Percentiles rank a stretch among this genome's conserved stretches.
Conservation (phyloP, 306 rosid species). For the Quercus ilex region DNA sequence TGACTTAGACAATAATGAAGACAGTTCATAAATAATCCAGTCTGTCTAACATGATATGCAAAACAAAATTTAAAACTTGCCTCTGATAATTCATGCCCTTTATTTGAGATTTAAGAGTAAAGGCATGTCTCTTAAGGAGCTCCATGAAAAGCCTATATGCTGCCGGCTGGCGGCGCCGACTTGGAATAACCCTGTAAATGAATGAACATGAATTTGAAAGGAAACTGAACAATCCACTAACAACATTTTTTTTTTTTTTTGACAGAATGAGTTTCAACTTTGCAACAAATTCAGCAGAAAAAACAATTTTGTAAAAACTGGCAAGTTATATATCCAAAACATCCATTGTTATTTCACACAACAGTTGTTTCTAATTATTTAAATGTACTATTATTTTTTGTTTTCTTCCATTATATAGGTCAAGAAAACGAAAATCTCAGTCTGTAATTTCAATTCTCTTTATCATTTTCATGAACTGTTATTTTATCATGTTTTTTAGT, state of each 20-base stretch:
- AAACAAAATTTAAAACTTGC: conserved; percentile 34
- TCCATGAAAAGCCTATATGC: conserved; percentile 89
- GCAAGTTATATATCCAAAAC: neutral
- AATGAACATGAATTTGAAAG: neutral
- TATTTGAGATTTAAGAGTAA: conserved; percentile 65
- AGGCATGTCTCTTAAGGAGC: conserved; percentile 70
- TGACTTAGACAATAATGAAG: neutral
- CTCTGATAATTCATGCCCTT: conserved; percentile 51
- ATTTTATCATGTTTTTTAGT: too few species aligned
- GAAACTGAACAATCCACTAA: neutral
- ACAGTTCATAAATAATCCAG: neutral
- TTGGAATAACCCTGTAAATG: conserved; percentile 75
- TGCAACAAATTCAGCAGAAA: neutral
- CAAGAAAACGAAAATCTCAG: too few species aligned
- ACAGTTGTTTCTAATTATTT: neutral
- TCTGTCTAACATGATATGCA: neutral
- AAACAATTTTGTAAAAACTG: neutral
- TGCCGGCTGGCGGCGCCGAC: conserved; percentile 70
- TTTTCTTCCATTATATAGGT: too few species aligned
- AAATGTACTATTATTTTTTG: neutral
- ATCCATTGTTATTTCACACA: neutral
- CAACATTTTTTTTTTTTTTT: neutral
- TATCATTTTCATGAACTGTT: too few species aligned
- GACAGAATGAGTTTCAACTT: neutral
- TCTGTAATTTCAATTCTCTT: too few species aligned